Conservation (phyloP, 176 grass and related monocot genomes). For the Phoenix roebelenii region DNA sequence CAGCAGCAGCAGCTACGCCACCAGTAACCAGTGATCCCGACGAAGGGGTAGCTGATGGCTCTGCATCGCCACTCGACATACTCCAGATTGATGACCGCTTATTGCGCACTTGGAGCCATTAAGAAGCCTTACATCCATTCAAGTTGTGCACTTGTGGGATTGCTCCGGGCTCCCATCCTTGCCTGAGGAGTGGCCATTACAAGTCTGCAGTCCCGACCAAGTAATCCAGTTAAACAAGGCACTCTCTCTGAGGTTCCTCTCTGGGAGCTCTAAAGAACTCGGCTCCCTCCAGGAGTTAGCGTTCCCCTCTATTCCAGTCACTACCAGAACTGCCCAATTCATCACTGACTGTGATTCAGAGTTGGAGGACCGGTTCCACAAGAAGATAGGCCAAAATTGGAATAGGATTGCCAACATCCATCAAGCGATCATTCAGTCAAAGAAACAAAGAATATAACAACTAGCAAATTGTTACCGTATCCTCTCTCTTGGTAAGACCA, state of each 20-base stretch:
- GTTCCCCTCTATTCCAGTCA: not conserved
- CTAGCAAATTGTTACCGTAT: too few relatives aligned
- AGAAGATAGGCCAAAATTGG: too few relatives aligned
- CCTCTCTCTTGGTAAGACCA: too few relatives aligned
- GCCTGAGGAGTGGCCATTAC: constrained; percentile 14
- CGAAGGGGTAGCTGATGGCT: not conserved
- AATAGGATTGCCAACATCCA: too few relatives aligned
- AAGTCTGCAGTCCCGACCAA: constrained; percentile 2
- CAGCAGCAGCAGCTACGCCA: not conserved
- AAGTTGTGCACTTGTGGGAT: not conserved
- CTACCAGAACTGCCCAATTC: constrained; percentile 22
- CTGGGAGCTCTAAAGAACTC: not conserved
- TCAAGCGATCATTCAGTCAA: too few relatives aligned
- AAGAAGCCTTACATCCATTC: constrained; percentile 12
- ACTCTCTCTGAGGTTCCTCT: not conserved
- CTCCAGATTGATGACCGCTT: constrained; percentile 26
- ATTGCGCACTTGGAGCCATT: constrained; percentile 23
- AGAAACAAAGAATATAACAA: too few relatives aligned
- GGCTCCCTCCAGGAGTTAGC: too few relatives aligned
- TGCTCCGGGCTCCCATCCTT: not conserved
- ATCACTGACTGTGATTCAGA: not conserved
- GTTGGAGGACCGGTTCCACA: not conserved
- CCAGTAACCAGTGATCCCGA: too few relatives aligned
- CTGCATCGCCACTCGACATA: constrained; percentile 4
- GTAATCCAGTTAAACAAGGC: not conserved